Evolutionary conservation across 176 grass and related monocot genomes (phyloP), one percentile per base, ranked within the genome.

Genomic region (Cymbopogon citratus): DNA sequence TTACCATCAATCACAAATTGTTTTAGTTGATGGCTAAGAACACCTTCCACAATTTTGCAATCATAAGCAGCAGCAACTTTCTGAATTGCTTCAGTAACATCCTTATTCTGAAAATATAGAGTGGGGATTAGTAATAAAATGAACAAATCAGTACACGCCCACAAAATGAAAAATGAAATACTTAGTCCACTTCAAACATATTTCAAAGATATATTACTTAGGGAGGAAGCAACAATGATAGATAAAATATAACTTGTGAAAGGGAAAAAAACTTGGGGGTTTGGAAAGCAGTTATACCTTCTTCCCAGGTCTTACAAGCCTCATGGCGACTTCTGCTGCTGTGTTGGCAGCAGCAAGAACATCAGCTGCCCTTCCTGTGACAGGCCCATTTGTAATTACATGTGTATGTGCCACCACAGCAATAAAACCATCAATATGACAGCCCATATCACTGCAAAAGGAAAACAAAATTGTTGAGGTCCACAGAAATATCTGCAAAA

Each of bases 351-450:
- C 97, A 73, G 89, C 91, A 87, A 99, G 84, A 66, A 99, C 91
- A 92, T 99, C 93, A 41, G 91, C 93, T 40, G 91, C 91, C 69
- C 85, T 92, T 78, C 97, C 97, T 12, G 89, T 90, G 74, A 99
- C 76, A 21, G 80, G 87, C 16, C 93, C 97, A 59, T 83, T 82
- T 19, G 85, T 80, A 79, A 99, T 91, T 1, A 96, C 89, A 63
- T 93, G 93, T 29, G 97, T 96, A 70, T 99, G 97, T n/a, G 91
- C 97, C 27, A 99, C 93, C 69, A 99, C 97, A 36, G 97, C 93
- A 75, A 99, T 99, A 93, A 99, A 99, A 31, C 97, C 97, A 92
- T 99, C 97, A 83, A 99, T 94, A 81, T 99, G 97, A 28, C 92
- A 95, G n/a, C 89, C 97, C 93, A 99, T 91, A 78, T 99, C 97